Conservation (phyloP, 352 stramenopile species). For the Globisporangium mamillatum region DNA sequence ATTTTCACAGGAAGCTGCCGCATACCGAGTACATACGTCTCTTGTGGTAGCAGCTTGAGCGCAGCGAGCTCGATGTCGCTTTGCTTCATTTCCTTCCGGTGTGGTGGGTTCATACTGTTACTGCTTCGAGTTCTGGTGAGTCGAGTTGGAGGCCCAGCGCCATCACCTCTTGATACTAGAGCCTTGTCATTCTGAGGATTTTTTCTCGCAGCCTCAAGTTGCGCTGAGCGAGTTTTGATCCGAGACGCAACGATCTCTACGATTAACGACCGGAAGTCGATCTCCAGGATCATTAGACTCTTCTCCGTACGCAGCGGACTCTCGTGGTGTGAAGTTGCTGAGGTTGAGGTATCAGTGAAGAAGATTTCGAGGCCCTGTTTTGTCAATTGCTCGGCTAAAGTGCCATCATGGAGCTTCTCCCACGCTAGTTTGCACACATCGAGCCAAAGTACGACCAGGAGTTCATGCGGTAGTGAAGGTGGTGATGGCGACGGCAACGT, state of each 20-base stretch:
- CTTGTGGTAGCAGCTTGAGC: conserved; percentile 22
- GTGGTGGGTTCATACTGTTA: background rate
- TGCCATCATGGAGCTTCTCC: conserved; percentile 35
- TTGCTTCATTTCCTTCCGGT: background rate
- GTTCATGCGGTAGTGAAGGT: conserved; percentile 8
- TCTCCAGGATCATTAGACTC: conserved; percentile 47
- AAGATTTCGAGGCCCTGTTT: conserved; percentile 33
- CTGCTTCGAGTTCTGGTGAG: background rate
- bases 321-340: conserved; percentile 11
- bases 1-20: conserved; percentile 6
- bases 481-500: background rate
- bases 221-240: conserved; percentile 27
- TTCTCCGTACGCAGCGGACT: conserved; percentile 31
- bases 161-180: background rate
- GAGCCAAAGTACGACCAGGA: conserved; percentile 47
- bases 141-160: background rate
- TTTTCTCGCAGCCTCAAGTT: conserved; percentile 15
- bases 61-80: conserved; percentile 21
- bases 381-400: conserved; percentile 27
- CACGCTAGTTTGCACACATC: conserved; percentile 43
- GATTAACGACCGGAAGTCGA: conserved; percentile 47
- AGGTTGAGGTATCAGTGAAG: conserved; percentile 24
- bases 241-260: conserved; percentile 45
- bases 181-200: conserved; percentile 2
- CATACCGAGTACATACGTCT: conserved; percentile 38